Conservation (phyloP, 192 early-diverging fungal genomes). For the Anaeromyces robustus region DNA sequence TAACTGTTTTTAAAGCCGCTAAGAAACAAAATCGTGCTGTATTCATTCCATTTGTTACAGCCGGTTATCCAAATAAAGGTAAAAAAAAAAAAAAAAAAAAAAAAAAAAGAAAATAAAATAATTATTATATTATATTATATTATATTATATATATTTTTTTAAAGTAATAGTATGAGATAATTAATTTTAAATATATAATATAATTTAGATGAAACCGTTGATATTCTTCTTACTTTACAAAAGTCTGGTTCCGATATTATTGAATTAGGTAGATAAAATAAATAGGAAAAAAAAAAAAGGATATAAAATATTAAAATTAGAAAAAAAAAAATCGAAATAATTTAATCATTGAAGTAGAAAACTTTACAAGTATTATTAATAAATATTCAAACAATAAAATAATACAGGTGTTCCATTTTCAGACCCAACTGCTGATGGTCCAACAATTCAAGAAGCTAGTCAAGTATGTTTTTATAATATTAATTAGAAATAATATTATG, state of each 20-base stretch:
- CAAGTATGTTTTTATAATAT: constrained; percentile 24
- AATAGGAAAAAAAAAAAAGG: background rate
- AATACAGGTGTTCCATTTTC: constrained; percentile 77
- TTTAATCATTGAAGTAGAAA: no score
- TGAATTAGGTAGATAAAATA: constrained; percentile 57
- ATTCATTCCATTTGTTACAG: background rate
- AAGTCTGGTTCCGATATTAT: constrained; percentile 86
- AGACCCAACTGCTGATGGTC: constrained; percentile 93
- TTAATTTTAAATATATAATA: no score
- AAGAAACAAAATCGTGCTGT: background rate
- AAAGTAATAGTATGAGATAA: no score
- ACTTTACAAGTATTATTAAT: no score
- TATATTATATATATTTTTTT: no score
- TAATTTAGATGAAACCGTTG: constrained; percentile 46
- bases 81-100: background rate
- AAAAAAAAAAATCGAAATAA: no score
- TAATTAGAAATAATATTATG: no score
- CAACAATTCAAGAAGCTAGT: constrained; percentile 86
- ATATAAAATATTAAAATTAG: background rate
- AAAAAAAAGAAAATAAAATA: background rate
- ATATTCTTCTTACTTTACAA: constrained; percentile 73
- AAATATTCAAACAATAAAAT: background rate
- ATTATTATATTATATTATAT: background rate
- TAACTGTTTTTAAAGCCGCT: background rate
- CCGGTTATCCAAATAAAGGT: background rate